Percentiles rank a stretch among this genome's conserved stretches.
Evolutionary conservation across 352 stramenopile species (phyloP).

Genomic region (Phytophthora cryptogea): DNA sequence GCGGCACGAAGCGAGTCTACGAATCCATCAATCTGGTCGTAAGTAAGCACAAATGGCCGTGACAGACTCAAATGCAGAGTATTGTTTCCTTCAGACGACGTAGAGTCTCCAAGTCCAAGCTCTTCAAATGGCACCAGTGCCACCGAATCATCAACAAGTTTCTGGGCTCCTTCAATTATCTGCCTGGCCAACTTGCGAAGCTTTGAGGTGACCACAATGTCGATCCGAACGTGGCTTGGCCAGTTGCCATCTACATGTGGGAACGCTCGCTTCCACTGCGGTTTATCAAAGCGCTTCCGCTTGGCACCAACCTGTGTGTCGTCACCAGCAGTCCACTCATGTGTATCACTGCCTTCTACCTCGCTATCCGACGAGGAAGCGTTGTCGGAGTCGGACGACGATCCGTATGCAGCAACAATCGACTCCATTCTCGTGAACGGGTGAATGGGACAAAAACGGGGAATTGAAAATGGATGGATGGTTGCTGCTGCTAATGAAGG

Average conservation of each 20-base stretch:
- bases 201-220: constrained; percentile 34
- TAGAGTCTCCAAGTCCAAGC: constrained; percentile 10
- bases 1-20: constrained; percentile 64
- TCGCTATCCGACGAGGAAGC: constrained; percentile 25
- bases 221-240: constrained; percentile 74
- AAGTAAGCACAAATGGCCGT: constrained; percentile 73
- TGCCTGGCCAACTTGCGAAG: constrained; percentile 30
- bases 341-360: constrained; percentile 8
- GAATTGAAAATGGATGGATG: constrained; percentile 14
- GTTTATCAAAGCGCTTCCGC: constrained; percentile 42
- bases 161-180: constrained; percentile 41
- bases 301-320: constrained; percentile 33
- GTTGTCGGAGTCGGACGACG: constrained; percentile 31
- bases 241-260: constrained; percentile 82
- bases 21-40: constrained; percentile 71
- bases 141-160: constrained; percentile 24
- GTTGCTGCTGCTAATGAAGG: constrained; percentile 7
- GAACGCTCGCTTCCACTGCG: constrained; percentile 65
- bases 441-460: constrained; percentile 26
- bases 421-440: constrained; percentile 44
- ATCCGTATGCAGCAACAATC: constrained; percentile 41
- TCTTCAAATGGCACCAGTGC: constrained; percentile 46
- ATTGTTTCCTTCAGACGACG: constrained; percentile 9
- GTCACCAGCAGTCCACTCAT: background rate
- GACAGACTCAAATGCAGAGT: constrained; percentile 76